Evolutionary conservation across 331 rosid species (phyloP).

Genomic region (Telfairia occidentalis): DNA sequence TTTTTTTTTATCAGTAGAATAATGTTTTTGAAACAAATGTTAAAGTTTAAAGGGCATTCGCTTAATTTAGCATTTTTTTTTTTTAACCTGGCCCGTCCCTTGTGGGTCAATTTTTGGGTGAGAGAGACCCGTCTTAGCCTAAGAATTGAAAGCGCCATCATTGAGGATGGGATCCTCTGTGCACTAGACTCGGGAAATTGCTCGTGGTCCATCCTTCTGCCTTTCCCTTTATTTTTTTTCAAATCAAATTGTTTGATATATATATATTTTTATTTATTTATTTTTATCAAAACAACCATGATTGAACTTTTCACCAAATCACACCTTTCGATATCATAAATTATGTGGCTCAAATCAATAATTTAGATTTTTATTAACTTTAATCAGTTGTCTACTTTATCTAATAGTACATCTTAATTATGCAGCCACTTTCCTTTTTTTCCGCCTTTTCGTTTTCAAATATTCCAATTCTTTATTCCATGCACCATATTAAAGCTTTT

Average conservation of each 20-base stretch:
- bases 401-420: background rate
- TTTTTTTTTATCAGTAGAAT: background rate
- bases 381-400: background rate
- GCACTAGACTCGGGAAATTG: background rate
- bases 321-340: background rate
- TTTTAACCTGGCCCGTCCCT: background rate
- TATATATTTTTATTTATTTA: no score
- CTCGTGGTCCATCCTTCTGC: background rate
- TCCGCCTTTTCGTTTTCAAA: background rate
- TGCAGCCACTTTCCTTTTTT: background rate
- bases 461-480: background rate
- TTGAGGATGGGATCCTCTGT: background rate
- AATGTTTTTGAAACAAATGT: no score
- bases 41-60: no score
- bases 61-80: background rate
- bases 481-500: background rate
- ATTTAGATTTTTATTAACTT: background rate
- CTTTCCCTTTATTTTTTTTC: no score
- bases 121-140: conserved; percentile 15
- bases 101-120: conserved; percentile 3
- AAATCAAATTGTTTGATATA: no score
- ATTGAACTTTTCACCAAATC: conserved; percentile 2
- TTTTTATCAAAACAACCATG: background rate
- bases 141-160: background rate
- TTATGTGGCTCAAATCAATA: background rate